Evolutionary conservation across 2,329 filamentous ascomycete species (phyloP), one percentile per base, ranked within the genome.

Genomic region (Phialophora expanda): DNA sequence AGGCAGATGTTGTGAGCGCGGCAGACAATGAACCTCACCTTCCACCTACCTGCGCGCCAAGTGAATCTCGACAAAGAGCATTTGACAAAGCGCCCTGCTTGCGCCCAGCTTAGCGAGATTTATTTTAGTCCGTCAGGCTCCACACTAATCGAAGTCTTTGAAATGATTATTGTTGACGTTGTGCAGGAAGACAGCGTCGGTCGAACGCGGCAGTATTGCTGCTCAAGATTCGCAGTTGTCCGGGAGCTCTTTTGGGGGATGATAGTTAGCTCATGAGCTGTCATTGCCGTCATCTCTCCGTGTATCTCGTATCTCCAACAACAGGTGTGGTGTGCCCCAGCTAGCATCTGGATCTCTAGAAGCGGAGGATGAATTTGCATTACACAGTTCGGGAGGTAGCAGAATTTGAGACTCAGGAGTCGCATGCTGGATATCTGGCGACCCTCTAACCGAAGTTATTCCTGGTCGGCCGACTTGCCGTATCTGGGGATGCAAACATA

Each of bases 11-110:
- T 46, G 32, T 32, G 50, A 24, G 50, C 24, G 38, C 24, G 51
- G 60, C n/a, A 66, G 60, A 68, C 62, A 68, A 66, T 46, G 63
- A 57, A 68, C 26, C 9, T 38, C 38, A 56, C 50, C 32, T 8
- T 44, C 20, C 24, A 61, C 38, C 41, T 58, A 67, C 54, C 56
- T 61, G 24, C n/a, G 7, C 50, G 12, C 41, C 28, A 2, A 56
- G 9, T 17, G 22, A 53, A 65, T 59, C 12, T 55, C 53, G 17
- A 55, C 53, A 55, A 68, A 68, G 62, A 60, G 20, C 7, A 44
- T 34, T 50, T 22, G 20, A 68, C 62, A 68, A 68, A 56, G 63
- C 34, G 38, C 46, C 38, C 60, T 44, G 60, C 30, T 54, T 68
- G 66, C 66, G 32, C 62, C 41, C 24, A 30, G 38, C 26, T 17